Conservation (phyloP, 2,329 filamentous ascomycete genomes). For the Zarea fungicola region DNA sequence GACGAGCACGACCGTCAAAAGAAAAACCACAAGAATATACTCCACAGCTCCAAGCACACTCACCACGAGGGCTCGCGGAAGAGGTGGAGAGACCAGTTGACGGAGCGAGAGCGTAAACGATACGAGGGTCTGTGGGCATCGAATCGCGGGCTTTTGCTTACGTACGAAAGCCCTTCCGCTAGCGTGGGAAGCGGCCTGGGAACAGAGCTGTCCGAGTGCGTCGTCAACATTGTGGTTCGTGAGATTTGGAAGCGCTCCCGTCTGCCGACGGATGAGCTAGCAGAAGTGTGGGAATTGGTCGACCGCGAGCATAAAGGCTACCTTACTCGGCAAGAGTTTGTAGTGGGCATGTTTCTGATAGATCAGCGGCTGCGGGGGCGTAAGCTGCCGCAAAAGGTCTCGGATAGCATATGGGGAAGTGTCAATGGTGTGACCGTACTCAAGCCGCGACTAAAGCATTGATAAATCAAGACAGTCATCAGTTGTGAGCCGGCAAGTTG, state of each 20-base stretch:
- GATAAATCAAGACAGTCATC: no score
- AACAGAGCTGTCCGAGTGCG: constrained; percentile 40
- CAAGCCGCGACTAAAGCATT: constrained; percentile 23
- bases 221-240: constrained; percentile 62
- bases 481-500: neutral
- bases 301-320: constrained; percentile 50
- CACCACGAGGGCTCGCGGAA: constrained; percentile 72
- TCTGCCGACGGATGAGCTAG: constrained; percentile 61
- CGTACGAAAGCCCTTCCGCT: constrained; percentile 16
- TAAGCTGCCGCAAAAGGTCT: constrained; percentile 67
- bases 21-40: constrained; percentile 47
- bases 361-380: constrained; percentile 75
- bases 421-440: constrained; percentile 44
- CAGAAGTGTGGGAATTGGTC: constrained; percentile 73
- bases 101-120: constrained; percentile 65
- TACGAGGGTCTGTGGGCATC: constrained; percentile 85
- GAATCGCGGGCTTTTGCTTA: constrained; percentile 58
- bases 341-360: constrained; percentile 77
- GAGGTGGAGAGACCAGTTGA: constrained; percentile 72
- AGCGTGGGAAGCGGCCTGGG: constrained; percentile 17
- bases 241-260: constrained; percentile 73
- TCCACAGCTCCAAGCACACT: constrained; percentile 56
- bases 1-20: constrained; percentile 50
- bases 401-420: constrained; percentile 71
- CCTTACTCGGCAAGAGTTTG: constrained; percentile 66